Conservation (phyloP, 2,329 filamentous ascomycete genomes). For the Chaetomiaceae sp. region DNA sequence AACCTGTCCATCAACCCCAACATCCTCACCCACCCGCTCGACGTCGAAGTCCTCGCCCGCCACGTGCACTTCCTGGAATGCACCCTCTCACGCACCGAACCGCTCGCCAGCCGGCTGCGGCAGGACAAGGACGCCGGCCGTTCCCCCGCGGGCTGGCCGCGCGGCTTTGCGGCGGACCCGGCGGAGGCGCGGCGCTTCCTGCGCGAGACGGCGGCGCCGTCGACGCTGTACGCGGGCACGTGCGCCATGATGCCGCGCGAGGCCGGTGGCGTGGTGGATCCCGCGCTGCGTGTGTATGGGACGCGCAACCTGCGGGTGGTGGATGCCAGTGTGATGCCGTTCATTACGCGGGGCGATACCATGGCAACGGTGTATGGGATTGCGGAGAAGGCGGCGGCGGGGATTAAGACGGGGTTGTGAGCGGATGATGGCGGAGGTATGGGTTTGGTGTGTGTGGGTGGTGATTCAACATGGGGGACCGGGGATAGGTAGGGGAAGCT, state of each 20-base stretch:
- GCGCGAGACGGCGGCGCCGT: slow-evolving; percentile 25
- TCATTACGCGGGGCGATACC: slow-evolving; percentile 13
- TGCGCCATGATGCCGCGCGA: slow-evolving; percentile 25
- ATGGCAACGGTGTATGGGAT: slow-evolving; percentile 20
- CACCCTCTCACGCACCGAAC: slow-evolving; percentile 29
- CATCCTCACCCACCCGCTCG: slow-evolving; percentile 45
- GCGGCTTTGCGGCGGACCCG: slow-evolving; percentile 23
- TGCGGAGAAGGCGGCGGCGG: slow-evolving; percentile 17
- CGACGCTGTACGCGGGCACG: slow-evolving; percentile 42
- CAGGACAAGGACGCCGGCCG: slow-evolving; percentile 27
- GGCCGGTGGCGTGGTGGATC: slow-evolving; percentile 18
- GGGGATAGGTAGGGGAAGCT: too few species aligned
- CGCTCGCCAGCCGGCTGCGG: slow-evolving; percentile 35
- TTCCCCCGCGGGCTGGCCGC: slow-evolving; percentile 29
- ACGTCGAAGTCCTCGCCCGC: slow-evolving; percentile 45
- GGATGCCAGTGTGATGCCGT: slow-evolving; percentile 19
- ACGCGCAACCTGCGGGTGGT: slow-evolving; percentile 16
- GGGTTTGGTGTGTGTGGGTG: background rate
- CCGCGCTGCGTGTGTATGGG: slow-evolving; percentile 15
- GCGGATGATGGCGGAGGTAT: too few species aligned
- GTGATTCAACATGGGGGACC: background rate
- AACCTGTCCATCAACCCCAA: slow-evolving; percentile 38
- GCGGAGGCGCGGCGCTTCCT: slow-evolving; percentile 28
- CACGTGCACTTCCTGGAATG: slow-evolving; percentile 36
- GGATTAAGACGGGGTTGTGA: slow-evolving; percentile 12